Percentiles rank a stretch among this genome's conserved stretches.
phyloP scores from a whole-genome alignment of 2,329 filamentous ascomycete species.

The Chaetomiaceae sp. region DNA sequence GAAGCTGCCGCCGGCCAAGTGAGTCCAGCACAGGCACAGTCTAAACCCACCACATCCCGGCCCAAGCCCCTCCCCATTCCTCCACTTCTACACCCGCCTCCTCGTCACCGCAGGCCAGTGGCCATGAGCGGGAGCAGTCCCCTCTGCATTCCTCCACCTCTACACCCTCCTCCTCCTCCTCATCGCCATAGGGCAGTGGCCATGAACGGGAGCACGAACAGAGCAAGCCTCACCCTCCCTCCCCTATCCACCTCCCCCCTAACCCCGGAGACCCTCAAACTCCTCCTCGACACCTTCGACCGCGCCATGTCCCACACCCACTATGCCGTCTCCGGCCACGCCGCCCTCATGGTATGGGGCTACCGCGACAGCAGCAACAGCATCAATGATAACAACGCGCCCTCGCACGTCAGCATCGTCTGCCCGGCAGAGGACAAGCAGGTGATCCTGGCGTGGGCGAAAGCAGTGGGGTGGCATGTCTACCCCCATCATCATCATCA shows the following conservation, averaged over 20 bases:
- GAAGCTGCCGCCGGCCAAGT: too few species aligned
- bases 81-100: too few species aligned
- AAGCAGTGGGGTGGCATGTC: conserved; percentile 31
- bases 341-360: conserved; percentile 43
- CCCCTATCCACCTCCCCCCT: conserved; percentile 25
- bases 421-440: conserved; percentile 36
- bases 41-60: too few species aligned
- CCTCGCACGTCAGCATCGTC: conserved; percentile 37
- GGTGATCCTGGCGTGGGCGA: conserved; percentile 40
- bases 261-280: conserved; percentile 29
- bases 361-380: conserved; percentile 25
- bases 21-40: too few species aligned
- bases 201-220: too few species aligned
- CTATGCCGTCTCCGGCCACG: conserved; percentile 45
- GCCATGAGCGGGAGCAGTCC: too few species aligned
- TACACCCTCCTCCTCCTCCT: not conserved
- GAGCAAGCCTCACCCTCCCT: conserved; percentile 11
- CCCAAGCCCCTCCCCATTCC: too few species aligned
- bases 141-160: too few species aligned
- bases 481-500: too few species aligned
- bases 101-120: too few species aligned
- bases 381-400: conserved; percentile 5
- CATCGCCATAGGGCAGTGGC: too few species aligned
- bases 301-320: conserved; percentile 39
- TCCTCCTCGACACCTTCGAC: conserved; percentile 40